A percentile compares a stretch with the other conserved stretches of the same genome.
phyloP scores from a whole-genome alignment of 495 filamentous ascomycete species.

The Aspergillus carlsbadensis region DNA sequence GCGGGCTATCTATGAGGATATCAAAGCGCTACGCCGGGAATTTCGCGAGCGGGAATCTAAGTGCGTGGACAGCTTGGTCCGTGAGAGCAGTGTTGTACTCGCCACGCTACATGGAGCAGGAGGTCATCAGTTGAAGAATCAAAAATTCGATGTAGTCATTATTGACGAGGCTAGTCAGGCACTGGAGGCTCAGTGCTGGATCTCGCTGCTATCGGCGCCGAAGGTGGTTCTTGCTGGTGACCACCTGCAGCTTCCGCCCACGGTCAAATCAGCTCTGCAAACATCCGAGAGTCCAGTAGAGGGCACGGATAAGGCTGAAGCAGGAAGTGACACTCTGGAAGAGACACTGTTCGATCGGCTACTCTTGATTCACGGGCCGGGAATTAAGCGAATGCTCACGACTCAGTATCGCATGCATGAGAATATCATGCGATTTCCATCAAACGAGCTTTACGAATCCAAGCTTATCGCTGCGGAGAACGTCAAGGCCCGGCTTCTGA shows the following conservation, averaged over 20 bases:
- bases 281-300: constrained; percentile 22
- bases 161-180: constrained; percentile 97
- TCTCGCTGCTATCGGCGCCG: constrained; percentile 74
- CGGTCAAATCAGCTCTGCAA: constrained; percentile 67
- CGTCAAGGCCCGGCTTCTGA: constrained; percentile 73
- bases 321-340: constrained; percentile 61
- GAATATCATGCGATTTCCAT: constrained; percentile 92
- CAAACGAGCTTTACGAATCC: constrained; percentile 79
- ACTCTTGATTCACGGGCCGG: constrained; percentile 73
- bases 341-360: constrained; percentile 90
- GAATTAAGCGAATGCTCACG: constrained; percentile 92
- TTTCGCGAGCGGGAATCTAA: constrained; percentile 80
- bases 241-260: constrained; percentile 91
- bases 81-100: constrained; percentile 79
- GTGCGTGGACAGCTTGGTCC: constrained; percentile 74
- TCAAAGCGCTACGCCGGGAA: constrained; percentile 84
- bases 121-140: constrained; percentile 74
- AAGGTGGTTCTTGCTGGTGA: constrained; percentile 93
- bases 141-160: constrained; percentile 89
- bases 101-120: constrained; percentile 93
- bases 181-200: constrained; percentile 96
- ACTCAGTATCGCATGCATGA: constrained; percentile 99
- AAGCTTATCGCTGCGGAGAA: constrained; percentile 74
- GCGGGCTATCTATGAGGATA: constrained; percentile 76
- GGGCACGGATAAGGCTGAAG: constrained; percentile 22